Conservation (phyloP, 1,284 basidiomycete genomes). For the Fomes fomentarius region DNA sequence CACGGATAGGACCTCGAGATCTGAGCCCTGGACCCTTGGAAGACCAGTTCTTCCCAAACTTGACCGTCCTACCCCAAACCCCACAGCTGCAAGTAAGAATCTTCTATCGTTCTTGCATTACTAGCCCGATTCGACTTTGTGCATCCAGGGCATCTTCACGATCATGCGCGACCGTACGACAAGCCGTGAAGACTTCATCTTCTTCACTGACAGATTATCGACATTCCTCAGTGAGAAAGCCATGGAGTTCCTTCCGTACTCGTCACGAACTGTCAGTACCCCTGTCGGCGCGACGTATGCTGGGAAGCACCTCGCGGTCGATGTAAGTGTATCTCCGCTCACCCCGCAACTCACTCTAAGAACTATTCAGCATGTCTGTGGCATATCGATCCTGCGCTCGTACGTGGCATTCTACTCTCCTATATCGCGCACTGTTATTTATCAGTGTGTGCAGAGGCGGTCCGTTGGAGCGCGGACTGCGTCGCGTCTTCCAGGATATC, state of each 20-base stretch:
- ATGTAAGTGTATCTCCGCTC: slow-evolving; percentile 38
- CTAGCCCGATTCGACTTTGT: not conserved
- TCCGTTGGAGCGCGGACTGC: slow-evolving; percentile 89
- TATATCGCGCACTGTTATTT: not conserved
- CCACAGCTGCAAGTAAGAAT: slow-evolving; percentile 73
- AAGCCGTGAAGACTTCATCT: slow-evolving; percentile 84
- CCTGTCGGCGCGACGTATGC: slow-evolving; percentile 59
- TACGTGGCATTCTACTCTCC: slow-evolving; percentile 40
- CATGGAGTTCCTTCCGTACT: slow-evolving; percentile 79
- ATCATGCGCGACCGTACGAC: slow-evolving; percentile 78
- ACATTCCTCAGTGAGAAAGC: slow-evolving; percentile 88
- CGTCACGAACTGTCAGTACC: slow-evolving; percentile 65
- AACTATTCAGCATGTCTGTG: slow-evolving; percentile 68
- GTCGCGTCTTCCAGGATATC: slow-evolving; percentile 86
- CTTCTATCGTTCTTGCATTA: not conserved
- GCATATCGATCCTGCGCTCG: slow-evolving; percentile 85
- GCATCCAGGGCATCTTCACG: slow-evolving; percentile 82
- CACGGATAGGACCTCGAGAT: slow-evolving; percentile 37
- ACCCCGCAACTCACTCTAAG: not conserved
- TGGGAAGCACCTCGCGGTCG: slow-evolving; percentile 68
- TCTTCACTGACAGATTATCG: slow-evolving; percentile 85
- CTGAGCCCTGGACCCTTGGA: slow-evolving; percentile 9
- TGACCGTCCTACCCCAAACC: slow-evolving; percentile 79
- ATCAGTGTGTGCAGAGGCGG: slow-evolving; percentile 64
- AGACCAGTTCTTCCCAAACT: slow-evolving; percentile 56